Percentiles rank a stretch among this genome's conserved stretches.
These are phyloP conservation scores for Mediolabrus comicus DNA, from an alignment of 108 stramenopile genomes.

Conservation along the genomic window DNA sequence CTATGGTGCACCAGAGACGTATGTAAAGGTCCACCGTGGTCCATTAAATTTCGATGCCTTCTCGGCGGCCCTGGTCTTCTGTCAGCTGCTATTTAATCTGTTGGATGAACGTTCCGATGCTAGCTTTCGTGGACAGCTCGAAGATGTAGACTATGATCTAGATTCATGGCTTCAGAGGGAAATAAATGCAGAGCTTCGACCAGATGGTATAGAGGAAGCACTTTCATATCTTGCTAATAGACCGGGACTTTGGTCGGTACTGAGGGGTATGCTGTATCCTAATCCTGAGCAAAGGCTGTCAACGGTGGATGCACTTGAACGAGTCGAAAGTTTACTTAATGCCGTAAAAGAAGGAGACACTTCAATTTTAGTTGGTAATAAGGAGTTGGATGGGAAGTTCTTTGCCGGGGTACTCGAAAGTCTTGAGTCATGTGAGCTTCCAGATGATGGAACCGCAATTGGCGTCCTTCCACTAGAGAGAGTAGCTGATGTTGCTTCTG, in stretches of 20 bases:
- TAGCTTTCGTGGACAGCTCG: slow-evolving; percentile 65
- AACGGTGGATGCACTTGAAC: not conserved
- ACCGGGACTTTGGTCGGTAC: slow-evolving; percentile 64
- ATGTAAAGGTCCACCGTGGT: slow-evolving; percentile 34
- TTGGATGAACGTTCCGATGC: slow-evolving; percentile 82
- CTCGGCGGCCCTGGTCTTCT: slow-evolving; percentile 61
- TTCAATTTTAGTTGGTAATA: not conserved
- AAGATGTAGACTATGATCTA: slow-evolving; percentile 60
- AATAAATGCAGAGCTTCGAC: slow-evolving; percentile 55
- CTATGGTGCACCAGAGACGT: slow-evolving; percentile 78
- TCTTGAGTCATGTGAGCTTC: slow-evolving; percentile 4
- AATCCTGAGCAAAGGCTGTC: slow-evolving; percentile 35
- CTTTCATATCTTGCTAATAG: slow-evolving; percentile 55
- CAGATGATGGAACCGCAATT: not conserved
- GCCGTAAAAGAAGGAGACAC: not conserved
- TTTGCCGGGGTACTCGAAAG: slow-evolving; percentile 1
- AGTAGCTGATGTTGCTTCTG: too few relatives aligned
- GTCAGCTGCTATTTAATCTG: slow-evolving; percentile 74
- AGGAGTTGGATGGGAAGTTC: slow-evolving; percentile 1
- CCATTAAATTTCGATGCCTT: slow-evolving; percentile 68
- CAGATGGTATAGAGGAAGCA: slow-evolving; percentile 60
- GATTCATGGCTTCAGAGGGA: slow-evolving; percentile 66
- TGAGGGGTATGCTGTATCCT: slow-evolving; percentile 49
- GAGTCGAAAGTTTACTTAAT: not conserved
- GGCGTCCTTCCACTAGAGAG: not conserved